These are phyloP conservation scores for Vigna nakashimae DNA, from an alignment of 306 rosid genomes.

Conservation along the genomic window DNA sequence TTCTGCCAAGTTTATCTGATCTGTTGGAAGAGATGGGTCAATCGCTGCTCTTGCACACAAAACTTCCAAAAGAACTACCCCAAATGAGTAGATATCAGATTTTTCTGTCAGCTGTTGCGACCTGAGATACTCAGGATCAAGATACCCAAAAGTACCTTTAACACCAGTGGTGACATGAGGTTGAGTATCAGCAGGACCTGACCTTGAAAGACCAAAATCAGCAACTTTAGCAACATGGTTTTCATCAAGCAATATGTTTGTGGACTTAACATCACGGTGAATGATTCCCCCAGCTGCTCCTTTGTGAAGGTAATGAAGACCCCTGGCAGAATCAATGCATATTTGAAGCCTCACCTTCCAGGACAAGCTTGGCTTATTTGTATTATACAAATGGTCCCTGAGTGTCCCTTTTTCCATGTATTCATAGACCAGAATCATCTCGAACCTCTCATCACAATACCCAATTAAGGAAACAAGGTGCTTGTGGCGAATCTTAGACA, in stretches of 20 bases:
- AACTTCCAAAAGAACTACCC: slow-evolving; percentile 65
- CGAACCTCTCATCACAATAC: slow-evolving; percentile 58
- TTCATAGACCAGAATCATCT: slow-evolving; percentile 66
- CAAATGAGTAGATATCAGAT: slow-evolving; percentile 68
- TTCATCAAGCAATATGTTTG: slow-evolving; percentile 60
- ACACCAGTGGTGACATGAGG: slow-evolving; percentile 47
- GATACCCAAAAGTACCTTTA: slow-evolving; percentile 66
- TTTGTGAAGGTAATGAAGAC: slow-evolving; percentile 65
- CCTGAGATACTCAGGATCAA: slow-evolving; percentile 65
- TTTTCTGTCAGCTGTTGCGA: slow-evolving; percentile 60
- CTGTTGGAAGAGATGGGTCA: slow-evolving; percentile 43
- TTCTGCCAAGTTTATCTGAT: slow-evolving; percentile 58
- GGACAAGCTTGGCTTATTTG: slow-evolving; percentile 37
- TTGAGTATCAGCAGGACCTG: slow-evolving; percentile 55
- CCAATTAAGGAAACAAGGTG: slow-evolving; percentile 65
- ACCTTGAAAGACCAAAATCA: slow-evolving; percentile 64
- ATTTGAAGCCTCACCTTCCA: slow-evolving; percentile 68
- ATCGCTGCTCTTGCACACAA: slow-evolving; percentile 63
- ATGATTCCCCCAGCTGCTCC: slow-evolving; percentile 61
- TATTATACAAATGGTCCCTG: slow-evolving; percentile 52
- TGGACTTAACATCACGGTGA: slow-evolving; percentile 65
- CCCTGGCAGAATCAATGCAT: slow-evolving; percentile 65
- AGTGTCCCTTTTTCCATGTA: slow-evolving; percentile 64
- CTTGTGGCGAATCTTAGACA: slow-evolving; percentile 63
- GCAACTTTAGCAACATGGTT: slow-evolving; percentile 65